Evolutionary conservation across 371 early-diverging fungal genomes (phyloP).

Genomic region (Batkoa obscura): DNA sequence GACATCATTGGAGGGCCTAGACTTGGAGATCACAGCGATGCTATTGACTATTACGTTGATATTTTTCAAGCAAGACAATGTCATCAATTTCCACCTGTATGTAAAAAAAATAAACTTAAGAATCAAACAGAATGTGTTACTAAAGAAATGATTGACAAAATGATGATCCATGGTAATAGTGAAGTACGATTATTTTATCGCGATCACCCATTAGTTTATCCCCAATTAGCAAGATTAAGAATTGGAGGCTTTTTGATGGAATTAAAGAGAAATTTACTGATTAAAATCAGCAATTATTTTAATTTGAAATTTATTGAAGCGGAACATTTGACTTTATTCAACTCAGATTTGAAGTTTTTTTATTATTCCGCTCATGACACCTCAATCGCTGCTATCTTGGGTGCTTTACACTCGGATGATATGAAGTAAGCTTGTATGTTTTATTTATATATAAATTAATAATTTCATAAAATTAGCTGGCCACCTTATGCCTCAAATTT

Average conservation of each 20-base stretch:
- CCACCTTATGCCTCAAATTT: conserved; percentile 38
- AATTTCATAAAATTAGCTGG: conserved; percentile 14
- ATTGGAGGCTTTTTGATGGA: conserved; percentile 27
- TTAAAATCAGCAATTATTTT: conserved; percentile 11
- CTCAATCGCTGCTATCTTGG: conserved; percentile 23
- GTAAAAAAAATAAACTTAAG: conserved; percentile 8
- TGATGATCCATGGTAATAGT: conserved; percentile 14
- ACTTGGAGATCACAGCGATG: conserved; percentile 6
- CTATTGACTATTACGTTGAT: conserved; percentile 23
- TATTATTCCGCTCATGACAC: conserved; percentile 34
- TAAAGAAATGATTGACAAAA: conserved; percentile 9
- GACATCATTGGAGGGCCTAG: conserved; percentile 11
- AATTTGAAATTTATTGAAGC: background rate
- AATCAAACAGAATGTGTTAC: conserved; percentile 16
- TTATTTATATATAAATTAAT: no score
- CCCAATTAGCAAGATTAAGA: conserved; percentile 14
- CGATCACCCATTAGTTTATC: conserved; percentile 15
- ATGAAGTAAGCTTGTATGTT: conserved; percentile 1
- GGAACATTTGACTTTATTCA: background rate
- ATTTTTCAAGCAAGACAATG: conserved; percentile 24
- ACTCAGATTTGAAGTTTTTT: conserved; percentile 9
- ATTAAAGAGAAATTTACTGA: conserved; percentile 18
- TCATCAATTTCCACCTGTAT: conserved; percentile 21
- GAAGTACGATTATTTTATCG: conserved; percentile 17
- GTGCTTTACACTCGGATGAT: conserved; percentile 16